A percentile compares a stretch with the other conserved stretches of the same genome.
Evolutionary conservation across 2,329 filamentous ascomycete species (phyloP).

Genomic region (Colletotrichum trifolii): DNA sequence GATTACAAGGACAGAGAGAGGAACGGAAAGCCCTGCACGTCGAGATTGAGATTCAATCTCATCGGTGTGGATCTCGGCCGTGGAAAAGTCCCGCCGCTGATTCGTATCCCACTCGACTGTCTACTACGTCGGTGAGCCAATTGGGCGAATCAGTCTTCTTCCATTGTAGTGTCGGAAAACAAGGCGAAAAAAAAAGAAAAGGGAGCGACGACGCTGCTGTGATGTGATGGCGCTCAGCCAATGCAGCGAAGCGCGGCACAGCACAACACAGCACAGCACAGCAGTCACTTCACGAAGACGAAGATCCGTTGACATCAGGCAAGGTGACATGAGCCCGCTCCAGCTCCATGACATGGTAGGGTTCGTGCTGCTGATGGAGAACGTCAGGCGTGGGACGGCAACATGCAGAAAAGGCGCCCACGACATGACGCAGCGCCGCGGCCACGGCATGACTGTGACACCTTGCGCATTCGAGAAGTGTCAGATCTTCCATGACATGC

Average conservation of each 20-base stretch:
- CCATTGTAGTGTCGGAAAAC: neutral
- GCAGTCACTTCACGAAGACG: too few relatives aligned
- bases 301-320: neutral
- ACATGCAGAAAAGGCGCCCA: slow-evolving; percentile 10
- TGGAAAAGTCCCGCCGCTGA: slow-evolving; percentile 1
- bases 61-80: slow-evolving; percentile 14
- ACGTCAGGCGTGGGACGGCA: neutral
- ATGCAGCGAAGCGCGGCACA: neutral
- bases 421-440: neutral
- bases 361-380: too few relatives aligned
- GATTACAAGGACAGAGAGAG: too few relatives aligned
- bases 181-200: neutral
- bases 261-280: neutral
- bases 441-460: slow-evolving; percentile 5
- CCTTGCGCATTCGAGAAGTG: slow-evolving; percentile 10
- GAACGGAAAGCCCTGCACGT: neutral
- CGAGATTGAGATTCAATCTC: slow-evolving; percentile 6
- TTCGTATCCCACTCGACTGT: slow-evolving; percentile 22
- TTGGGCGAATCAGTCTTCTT: slow-evolving; percentile 25
- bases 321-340: neutral
- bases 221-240: neutral
- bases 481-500: slow-evolving; percentile 15
- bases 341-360: too few relatives aligned
- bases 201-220: neutral
- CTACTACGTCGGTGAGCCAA: slow-evolving; percentile 20